Percentiles rank a stretch among this genome's conserved stretches.
These are phyloP conservation scores for Leucosporidium yakuticum DNA, from an alignment of 768 basidiomycete species.

Conservation along the genomic window DNA sequence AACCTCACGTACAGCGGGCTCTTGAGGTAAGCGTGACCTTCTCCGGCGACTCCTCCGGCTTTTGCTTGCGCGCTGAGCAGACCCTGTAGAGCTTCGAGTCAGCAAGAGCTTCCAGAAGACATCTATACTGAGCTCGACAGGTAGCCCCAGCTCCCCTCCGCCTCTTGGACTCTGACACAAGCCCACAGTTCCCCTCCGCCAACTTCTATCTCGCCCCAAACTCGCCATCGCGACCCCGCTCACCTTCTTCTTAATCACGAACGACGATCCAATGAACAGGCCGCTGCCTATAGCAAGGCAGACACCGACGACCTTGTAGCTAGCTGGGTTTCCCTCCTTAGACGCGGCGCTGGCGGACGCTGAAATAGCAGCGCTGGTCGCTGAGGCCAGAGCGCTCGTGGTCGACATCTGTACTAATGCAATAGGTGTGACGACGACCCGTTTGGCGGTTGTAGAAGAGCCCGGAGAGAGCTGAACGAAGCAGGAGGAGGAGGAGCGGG, in stretches of 20 bases:
- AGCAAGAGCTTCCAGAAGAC: background rate
- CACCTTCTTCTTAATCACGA: constrained; percentile 98
- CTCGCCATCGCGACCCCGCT: too few relatives aligned
- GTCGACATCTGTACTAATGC: too few relatives aligned
- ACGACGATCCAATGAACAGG: constrained; percentile 53
- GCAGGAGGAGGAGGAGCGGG: too few relatives aligned
- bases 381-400: too few relatives aligned
- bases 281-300: constrained; percentile 57
- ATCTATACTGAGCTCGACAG: background rate
- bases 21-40: constrained; percentile 91
- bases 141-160: background rate
- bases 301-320: constrained; percentile 47
- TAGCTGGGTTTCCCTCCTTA: constrained; percentile 34
- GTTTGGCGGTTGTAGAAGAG: too few relatives aligned
- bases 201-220: constrained; percentile 49
- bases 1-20: constrained; percentile 56
- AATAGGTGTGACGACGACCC: too few relatives aligned
- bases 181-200: too few relatives aligned
- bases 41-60: constrained; percentile 52
- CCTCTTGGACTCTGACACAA: background rate
- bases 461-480: too few relatives aligned
- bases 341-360: constrained; percentile 15
- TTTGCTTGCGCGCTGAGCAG: constrained; percentile 39
- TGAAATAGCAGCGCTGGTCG: background rate
- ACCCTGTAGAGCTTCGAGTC: constrained; percentile 1